Evolutionary conservation across 139 green algal genomes (phyloP).

Genomic region (Nannochloris sp.): DNA sequence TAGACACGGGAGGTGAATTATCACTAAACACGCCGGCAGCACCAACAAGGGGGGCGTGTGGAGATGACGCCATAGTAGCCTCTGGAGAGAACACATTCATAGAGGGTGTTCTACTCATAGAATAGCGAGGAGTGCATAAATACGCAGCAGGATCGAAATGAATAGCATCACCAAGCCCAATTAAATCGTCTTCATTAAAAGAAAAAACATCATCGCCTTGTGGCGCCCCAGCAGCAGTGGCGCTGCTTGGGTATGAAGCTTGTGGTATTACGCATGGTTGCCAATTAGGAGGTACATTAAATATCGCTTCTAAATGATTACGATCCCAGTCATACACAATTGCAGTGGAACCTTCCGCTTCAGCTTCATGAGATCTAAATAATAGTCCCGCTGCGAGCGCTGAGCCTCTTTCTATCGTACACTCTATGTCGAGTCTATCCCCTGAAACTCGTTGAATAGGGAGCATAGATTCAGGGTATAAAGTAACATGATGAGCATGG

Average conservation of each 20-base stretch:
- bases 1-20: too few species aligned
- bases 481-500: background rate
- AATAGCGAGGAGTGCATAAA: background rate
- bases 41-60: too few species aligned
- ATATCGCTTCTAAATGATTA: slow-evolving; percentile 33
- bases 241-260: too few species aligned
- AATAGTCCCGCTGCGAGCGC: slow-evolving; percentile 39
- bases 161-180: too few species aligned
- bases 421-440: slow-evolving; percentile 17
- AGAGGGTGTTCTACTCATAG: too few species aligned
- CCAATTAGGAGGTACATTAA: slow-evolving; percentile 30
- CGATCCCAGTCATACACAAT: slow-evolving; percentile 68
- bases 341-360: slow-evolving; percentile 56
- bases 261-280: too few species aligned
- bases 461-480: slow-evolving; percentile 1
- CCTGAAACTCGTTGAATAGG: background rate
- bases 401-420: slow-evolving; percentile 2
- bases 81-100: too few species aligned
- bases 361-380: slow-evolving; percentile 53
- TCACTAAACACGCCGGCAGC: too few species aligned
- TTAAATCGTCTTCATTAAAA: too few species aligned
- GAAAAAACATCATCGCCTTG: too few species aligned
- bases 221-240: too few species aligned
- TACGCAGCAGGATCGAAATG: background rate
- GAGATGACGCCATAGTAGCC: too few species aligned